Evolutionary conservation across 352 stramenopile genomes (phyloP), one percentile per base, ranked within the genome.

Genomic region (Nothophytophthora sp.): DNA sequence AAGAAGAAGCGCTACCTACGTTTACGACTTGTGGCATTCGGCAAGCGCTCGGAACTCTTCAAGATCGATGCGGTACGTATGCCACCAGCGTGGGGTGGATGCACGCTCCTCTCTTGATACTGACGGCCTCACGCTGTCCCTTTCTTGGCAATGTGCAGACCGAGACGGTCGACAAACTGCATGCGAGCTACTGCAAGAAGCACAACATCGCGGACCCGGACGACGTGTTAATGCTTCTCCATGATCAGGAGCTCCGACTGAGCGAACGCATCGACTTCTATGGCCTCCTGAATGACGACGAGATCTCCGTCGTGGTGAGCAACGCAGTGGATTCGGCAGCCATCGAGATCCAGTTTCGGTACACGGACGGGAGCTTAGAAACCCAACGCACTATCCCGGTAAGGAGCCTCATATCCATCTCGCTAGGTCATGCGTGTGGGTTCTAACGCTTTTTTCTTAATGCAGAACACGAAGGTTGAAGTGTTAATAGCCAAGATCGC

Each of bases 41-140:
- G 74, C 23, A 71, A 62, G 44, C 70, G 70, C 11, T 70, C 78
- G 0, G 81, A 88, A 53, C 33, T 76, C 5, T 91, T 89, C 50
- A 83, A 77, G 36, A 91, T 91, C 45, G 81, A 87, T 39, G 60
- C 51, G 55, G 81, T 88, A 56, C 20, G 73, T 64, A 20, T n/a
- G 20, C n/a, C n/a, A n/a, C n/a, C n/a, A n/a, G n/a, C n/a, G n/a
- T n/a, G n/a, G n/a, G n/a, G n/a, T n/a, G n/a, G n/a, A n/a, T n/a
- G n/a, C n/a, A n/a, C n/a, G n/a, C n/a, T n/a, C n/a, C n/a, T n/a
- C n/a, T 27, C n/a, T n/a, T n/a, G n/a, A n/a, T n/a, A n/a, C n/a
- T n/a, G n/a, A n/a, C n/a, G n/a, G n/a, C 27, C n/a, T n/a, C n/a
- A n/a, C n/a, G n/a, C n/a, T n/a, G n/a, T n/a, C n/a, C n/a, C n/a